phyloP scores from a whole-genome alignment of 805 yeast species.

The Helenozyma baotianmanensis region DNA sequence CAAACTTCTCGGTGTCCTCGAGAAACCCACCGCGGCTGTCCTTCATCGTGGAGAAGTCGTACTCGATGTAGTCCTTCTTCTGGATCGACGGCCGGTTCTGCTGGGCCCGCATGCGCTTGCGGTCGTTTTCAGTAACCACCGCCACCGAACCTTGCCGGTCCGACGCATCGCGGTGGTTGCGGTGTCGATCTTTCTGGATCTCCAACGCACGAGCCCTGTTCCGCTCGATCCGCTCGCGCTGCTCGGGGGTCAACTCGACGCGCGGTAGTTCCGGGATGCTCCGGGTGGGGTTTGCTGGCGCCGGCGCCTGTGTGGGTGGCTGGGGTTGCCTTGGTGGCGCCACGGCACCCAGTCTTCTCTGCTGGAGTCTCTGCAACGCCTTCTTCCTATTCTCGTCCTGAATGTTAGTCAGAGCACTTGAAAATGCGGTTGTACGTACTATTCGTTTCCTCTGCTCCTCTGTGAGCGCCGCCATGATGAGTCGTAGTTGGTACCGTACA shows the following conservation, averaged over 20 bases:
- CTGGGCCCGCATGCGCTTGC: conserved; percentile 11
- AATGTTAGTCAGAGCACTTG: conserved; percentile 16
- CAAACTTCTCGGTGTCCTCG: conserved; percentile 17
- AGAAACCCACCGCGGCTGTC: conserved; percentile 87
- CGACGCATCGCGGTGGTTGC: conserved; percentile 11
- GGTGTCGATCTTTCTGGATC: conserved; percentile 29
- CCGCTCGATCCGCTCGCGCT: conserved; percentile 43
- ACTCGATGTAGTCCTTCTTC: conserved; percentile 69
- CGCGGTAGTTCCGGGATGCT: conserved; percentile 18
- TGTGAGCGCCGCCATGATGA: conserved; percentile 18
- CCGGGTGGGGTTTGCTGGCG: conserved; percentile 1
- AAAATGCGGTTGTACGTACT: conserved; percentile 28
- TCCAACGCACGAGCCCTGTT: conserved; percentile 54
- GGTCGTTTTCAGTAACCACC: conserved; percentile 11
- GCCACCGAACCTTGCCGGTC: conserved; percentile 7
- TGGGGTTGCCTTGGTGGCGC: conserved; percentile 1
- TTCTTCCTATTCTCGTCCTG: conserved; percentile 62
- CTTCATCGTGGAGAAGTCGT: conserved; percentile 86
- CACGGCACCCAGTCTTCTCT: conserved; percentile 25
- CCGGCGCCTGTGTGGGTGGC: conserved; percentile 5
- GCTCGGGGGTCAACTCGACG: conserved; percentile 44
- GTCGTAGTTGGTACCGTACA: no score
- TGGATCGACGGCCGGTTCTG: conserved; percentile 37
- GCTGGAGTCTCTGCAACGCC: conserved; percentile 56
- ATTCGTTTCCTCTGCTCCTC: conserved; percentile 33